Base-by-base conservation (phyloP, 164 flowering plant species). In the Aristolochia contorta region DNA sequence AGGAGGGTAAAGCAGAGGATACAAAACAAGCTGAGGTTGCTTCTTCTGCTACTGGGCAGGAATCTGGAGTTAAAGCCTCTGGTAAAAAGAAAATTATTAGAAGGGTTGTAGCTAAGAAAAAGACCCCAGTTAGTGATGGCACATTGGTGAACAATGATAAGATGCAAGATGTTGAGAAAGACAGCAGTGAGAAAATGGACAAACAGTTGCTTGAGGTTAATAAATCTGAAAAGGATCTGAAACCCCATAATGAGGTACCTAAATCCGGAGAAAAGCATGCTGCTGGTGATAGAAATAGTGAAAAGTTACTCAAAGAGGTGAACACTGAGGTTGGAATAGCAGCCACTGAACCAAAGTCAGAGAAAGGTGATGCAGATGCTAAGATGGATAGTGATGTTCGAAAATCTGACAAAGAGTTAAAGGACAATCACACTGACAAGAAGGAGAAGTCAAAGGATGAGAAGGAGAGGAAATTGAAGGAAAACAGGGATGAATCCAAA, bases 41-140 rank as follows among this genome's bases (percentile, higher is more conserved):
- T 58, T 51, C 79, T 65, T 57, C 71, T 60, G 54, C 79, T 46
- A 65, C 58, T 41, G 71, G 14, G 24, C 73, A 71, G 62, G 72
- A 68, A 58, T 19, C 72, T 55, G 63, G 67, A 64, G 74, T 60
- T 6, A 84, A 84, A 60, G 67, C 74, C 61, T 72, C 75, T 12
- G 58, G 70, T 20, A 88, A 82, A 74, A 87, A 72, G 69, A 89
- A 84, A 79, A 69, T 89, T 30, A 77, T 89, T 52, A 92, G 64
- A 60, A 71, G 41, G 66, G 68, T 67, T 61, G 59, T 53, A 30
- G 60, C 59, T 6, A 56, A 32, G 46, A 56, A 56, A 56, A 56
- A 56, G 22, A 47, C 41, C 4, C 19, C 51, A 22, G 63, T n/a
- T 6, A 25, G 49, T 10, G 25, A 47, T 24, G 54, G 22, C 12